Evolutionary conservation across 2,329 filamentous ascomycete species (phyloP).

Genomic region (Penicillium sp.): DNA sequence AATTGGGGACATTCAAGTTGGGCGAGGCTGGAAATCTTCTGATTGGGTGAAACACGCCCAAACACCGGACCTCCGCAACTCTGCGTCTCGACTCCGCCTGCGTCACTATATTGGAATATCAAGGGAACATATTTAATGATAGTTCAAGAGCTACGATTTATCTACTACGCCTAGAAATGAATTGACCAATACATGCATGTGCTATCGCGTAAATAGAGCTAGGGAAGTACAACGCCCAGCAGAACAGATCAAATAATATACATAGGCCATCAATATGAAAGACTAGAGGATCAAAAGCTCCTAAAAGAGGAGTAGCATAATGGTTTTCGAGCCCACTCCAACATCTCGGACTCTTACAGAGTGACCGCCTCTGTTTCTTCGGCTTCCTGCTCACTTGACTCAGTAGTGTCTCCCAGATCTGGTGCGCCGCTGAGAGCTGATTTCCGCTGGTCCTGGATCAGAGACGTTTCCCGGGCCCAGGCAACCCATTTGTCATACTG

Average conservation of each 20-base stretch:
- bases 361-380: slow-evolving; percentile 4
- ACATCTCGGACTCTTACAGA: background rate
- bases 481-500: slow-evolving; percentile 80
- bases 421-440: slow-evolving; percentile 44
- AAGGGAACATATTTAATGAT: background rate
- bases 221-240: slow-evolving; percentile 20
- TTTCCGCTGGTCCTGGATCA: slow-evolving; percentile 47
- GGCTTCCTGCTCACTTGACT: slow-evolving; percentile 24
- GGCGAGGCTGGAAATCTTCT: slow-evolving; percentile 21
- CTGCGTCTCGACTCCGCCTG: slow-evolving; percentile 10
- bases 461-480: slow-evolving; percentile 64
- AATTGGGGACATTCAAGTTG: slow-evolving; percentile 13
- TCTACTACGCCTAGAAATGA: background rate
- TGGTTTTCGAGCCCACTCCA: background rate
- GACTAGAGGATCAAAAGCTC: slow-evolving; percentile 2
- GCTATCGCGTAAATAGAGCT: slow-evolving; percentile 15
- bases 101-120: background rate
- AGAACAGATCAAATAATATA: slow-evolving; percentile 25
- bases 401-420: slow-evolving; percentile 39
- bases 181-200: slow-evolving; percentile 8
- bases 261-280: slow-evolving; percentile 18
- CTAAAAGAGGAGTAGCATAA: slow-evolving; percentile 3
- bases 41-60: slow-evolving; percentile 20
- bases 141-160: background rate
- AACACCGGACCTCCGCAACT: slow-evolving; percentile 15